Evolutionary conservation across 345 rosid species (phyloP).

Genomic region (Excoecaria cochinchinensis): DNA sequence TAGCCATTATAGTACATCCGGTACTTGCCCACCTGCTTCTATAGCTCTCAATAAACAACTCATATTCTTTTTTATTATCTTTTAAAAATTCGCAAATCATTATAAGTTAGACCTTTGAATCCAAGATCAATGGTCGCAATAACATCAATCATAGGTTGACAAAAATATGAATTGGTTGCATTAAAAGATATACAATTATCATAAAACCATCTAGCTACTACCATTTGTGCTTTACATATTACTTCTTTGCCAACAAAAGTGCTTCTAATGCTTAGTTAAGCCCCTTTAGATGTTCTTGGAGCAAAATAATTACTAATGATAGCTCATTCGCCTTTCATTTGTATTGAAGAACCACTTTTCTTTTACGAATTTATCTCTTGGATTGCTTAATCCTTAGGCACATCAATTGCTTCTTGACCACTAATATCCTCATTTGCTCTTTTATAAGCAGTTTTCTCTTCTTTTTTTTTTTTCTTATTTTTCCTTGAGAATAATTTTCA

Average conservation of each 20-base stretch:
- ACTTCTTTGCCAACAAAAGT: neutral
- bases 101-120: neutral
- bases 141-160: neutral
- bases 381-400: neutral
- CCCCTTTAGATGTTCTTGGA: neutral
- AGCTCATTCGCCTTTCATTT: neutral
- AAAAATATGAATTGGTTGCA: neutral
- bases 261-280: neutral
- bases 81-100: neutral
- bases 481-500: neutral
- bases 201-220: neutral
- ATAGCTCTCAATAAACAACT: neutral
- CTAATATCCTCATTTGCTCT: neutral
- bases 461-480: neutral
- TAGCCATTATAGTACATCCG: neutral
- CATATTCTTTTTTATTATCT: constrained; percentile 1
- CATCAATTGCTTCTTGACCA: neutral
- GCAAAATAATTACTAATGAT: neutral
- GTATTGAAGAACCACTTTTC: neutral
- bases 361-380: neutral
- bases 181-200: neutral
- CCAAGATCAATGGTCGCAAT: neutral
- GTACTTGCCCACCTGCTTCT: neutral
- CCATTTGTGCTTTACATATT: neutral
- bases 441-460: neutral